Evolutionary conservation across 495 filamentous ascomycete species (phyloP).

Genomic region (Pyrenula massariospora): DNA sequence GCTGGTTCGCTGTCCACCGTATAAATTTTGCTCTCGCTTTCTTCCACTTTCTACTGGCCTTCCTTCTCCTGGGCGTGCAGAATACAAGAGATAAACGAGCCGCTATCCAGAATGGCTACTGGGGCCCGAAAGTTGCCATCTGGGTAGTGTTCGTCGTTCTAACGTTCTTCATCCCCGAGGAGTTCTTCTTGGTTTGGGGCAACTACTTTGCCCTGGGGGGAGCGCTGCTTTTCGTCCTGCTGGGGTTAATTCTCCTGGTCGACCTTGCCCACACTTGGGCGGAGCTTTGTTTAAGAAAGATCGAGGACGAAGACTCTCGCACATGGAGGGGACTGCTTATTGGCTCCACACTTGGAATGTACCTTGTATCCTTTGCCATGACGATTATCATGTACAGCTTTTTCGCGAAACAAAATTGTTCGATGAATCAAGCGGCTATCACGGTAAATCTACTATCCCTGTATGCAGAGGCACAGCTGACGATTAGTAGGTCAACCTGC

Average conservation of each 20-base stretch:
- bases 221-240: slow-evolving; percentile 86
- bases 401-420: slow-evolving; percentile 72
- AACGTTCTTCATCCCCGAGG: slow-evolving; percentile 90
- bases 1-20: slow-evolving; percentile 90
- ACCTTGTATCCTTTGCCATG: slow-evolving; percentile 77
- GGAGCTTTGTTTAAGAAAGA: slow-evolving; percentile 86
- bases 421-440: slow-evolving; percentile 85
- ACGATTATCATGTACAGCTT: slow-evolving; percentile 96
- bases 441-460: slow-evolving; percentile 27
- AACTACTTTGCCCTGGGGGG: slow-evolving; percentile 83
- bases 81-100: slow-evolving; percentile 82
- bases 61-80: slow-evolving; percentile 75
- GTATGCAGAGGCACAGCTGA: slow-evolving; percentile 7
- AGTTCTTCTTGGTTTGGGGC: slow-evolving; percentile 92
- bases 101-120: slow-evolving; percentile 86
- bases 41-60: slow-evolving; percentile 78
- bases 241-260: slow-evolving; percentile 85
- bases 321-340: slow-evolving; percentile 79
- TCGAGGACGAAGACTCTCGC: slow-evolving; percentile 76
- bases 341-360: slow-evolving; percentile 90
- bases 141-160: slow-evolving; percentile 81
- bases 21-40: slow-evolving; percentile 95
- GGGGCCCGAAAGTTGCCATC: slow-evolving; percentile 75
- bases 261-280: slow-evolving; percentile 98
- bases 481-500: slow-evolving; percentile 55